Conservation (phyloP, 208 protist species). For the Balamuthia mandrillaris region DNA sequence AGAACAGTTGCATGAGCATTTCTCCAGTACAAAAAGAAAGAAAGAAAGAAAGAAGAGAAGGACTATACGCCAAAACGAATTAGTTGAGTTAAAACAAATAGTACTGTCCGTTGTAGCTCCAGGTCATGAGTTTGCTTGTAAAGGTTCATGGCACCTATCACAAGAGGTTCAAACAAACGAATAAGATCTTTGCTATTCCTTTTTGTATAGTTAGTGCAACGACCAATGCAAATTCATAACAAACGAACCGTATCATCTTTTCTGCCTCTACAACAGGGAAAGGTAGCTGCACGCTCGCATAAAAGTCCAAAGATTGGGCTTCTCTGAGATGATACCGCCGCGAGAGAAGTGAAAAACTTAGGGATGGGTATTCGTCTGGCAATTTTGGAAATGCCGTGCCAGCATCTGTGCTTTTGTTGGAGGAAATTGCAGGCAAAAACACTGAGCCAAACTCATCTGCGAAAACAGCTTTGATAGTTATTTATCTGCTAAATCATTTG, state of each 20-base stretch:
- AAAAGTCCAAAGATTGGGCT: constrained; percentile 27
- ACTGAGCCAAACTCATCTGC: no score
- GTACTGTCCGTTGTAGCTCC: background rate
- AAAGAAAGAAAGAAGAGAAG: no score
- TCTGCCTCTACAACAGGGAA: constrained; percentile 26
- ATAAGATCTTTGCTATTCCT: constrained; percentile 9
- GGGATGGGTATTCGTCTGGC: no score
- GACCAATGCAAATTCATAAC: no score
- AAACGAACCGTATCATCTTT: constrained; percentile 19
- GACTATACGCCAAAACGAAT: constrained; percentile 16
- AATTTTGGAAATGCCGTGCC: no score
- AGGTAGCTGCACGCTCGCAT: background rate
- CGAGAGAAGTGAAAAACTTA: background rate
- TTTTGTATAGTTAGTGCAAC: background rate
- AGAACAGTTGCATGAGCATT: no score
- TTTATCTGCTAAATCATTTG: no score
- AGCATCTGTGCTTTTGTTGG: no score
- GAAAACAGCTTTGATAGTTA: no score
- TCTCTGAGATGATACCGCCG: constrained; percentile 14
- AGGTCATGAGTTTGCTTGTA: constrained; percentile 4
- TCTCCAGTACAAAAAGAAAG: no score
- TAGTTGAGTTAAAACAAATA: constrained; percentile 28
- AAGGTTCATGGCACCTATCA: constrained; percentile 21
- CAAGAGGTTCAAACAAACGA: constrained; percentile 13
- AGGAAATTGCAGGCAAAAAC: no score